Percentiles rank a stretch among this genome's conserved stretches.
Conservation (phyloP, 2,329 filamentous ascomycete genomes). For the Eurotiales sp. region DNA sequence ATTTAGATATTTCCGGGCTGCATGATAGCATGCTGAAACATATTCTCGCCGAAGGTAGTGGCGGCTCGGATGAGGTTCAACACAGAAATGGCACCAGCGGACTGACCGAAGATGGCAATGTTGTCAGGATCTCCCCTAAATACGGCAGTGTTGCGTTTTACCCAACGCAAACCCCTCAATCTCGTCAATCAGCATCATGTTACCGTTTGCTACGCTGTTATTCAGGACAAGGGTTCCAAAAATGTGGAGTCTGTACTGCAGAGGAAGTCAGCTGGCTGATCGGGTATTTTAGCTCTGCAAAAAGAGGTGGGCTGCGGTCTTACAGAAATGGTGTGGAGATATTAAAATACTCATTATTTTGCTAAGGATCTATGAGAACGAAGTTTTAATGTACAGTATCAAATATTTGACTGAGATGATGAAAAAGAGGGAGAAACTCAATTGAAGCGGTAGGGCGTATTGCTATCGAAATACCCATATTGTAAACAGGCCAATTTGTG, state of each 20-base stretch:
- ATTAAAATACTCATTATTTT: constrained; percentile 27
- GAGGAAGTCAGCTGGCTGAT: background rate
- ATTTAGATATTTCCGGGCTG: constrained; percentile 9
- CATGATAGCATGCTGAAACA: constrained; percentile 1
- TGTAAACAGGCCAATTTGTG: constrained; percentile 29
- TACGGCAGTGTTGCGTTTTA: constrained; percentile 31
- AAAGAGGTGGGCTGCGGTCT: too few relatives aligned
- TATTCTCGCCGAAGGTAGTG: background rate
- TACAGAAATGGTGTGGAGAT: constrained; percentile 17
- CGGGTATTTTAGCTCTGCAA: too few relatives aligned
- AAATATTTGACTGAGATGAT: too few relatives aligned
- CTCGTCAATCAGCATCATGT: constrained; percentile 37
- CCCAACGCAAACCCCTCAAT: constrained; percentile 36
- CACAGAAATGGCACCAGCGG: constrained; percentile 40
- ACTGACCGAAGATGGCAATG: constrained; percentile 51
- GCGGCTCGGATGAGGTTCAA: background rate
- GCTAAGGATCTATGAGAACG: constrained; percentile 1
- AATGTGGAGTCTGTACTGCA: constrained; percentile 41
- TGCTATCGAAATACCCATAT: constrained; percentile 2
- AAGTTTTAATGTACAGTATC: background rate
- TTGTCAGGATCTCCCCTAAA: constrained; percentile 20
- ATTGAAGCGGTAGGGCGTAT: background rate
- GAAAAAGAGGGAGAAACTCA: background rate
- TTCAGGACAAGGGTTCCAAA: constrained; percentile 50
- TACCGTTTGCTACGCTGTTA: constrained; percentile 29